Conservation (phyloP, 176 grass and related monocot species). For the Zoysia pacifica region DNA sequence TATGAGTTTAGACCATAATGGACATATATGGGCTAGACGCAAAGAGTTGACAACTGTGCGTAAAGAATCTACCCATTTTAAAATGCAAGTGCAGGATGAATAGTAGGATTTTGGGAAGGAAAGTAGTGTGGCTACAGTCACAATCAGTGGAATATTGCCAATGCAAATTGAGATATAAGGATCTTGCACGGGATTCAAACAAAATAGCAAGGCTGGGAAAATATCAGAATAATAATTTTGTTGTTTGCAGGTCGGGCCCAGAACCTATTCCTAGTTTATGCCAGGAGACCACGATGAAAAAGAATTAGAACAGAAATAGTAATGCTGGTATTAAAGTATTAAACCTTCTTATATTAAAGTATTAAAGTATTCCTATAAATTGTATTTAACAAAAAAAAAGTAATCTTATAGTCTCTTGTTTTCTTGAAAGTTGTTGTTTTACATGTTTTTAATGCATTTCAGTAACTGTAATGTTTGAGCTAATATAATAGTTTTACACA, state of each 20-base stretch:
- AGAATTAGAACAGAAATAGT: neutral
- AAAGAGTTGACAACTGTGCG: slow-evolving; percentile 33
- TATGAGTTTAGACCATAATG: slow-evolving; percentile 36
- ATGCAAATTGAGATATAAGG: neutral
- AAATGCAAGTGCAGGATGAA: neutral
- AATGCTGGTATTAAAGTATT: too few relatives aligned
- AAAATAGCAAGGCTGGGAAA: neutral
- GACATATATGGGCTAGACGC: neutral
- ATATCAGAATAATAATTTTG: neutral
- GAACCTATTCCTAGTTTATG: neutral
- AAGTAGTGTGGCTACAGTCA: slow-evolving; percentile 17
- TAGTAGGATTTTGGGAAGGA: slow-evolving; percentile 19
- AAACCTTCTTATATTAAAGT: too few relatives aligned
- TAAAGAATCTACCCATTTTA: slow-evolving; percentile 31
- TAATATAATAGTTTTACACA: neutral
- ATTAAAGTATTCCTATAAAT: neutral
- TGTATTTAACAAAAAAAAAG: neutral
- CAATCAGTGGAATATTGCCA: slow-evolving; percentile 2
- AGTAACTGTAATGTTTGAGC: neutral
- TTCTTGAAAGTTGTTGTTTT: neutral
- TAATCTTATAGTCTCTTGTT: neutral
- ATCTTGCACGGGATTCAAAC: neutral
- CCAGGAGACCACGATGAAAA: neutral
- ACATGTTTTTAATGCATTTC: neutral
- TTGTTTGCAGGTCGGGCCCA: neutral